Evolutionary conservation across 1,284 basidiomycete species (phyloP).

Genomic region (Ustilago tritici): DNA sequence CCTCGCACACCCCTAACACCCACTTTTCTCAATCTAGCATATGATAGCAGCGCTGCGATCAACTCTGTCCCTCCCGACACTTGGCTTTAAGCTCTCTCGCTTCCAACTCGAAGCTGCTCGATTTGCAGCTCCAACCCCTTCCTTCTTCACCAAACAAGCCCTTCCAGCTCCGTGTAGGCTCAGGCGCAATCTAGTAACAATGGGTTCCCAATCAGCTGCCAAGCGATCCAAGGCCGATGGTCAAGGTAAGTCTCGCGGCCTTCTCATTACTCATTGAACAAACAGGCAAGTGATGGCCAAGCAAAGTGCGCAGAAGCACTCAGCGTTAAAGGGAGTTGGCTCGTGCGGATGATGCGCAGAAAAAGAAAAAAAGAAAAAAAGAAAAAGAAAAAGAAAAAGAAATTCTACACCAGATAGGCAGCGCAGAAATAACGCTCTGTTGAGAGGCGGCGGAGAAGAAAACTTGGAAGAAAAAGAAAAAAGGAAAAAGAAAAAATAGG

Average conservation of each 20-base stretch:
- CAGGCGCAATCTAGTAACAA: slow-evolving; percentile 3
- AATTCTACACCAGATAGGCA: too few relatives aligned
- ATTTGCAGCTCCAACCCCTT: neutral
- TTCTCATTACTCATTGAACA: too few relatives aligned
- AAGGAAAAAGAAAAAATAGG: neutral
- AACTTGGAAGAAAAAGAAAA: too few relatives aligned
- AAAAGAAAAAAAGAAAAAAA: slow-evolving; percentile 2
- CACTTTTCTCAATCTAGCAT: neutral
- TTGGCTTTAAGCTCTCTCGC: neutral
- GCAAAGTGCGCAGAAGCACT: neutral
- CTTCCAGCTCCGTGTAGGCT: neutral
- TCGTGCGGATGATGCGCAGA: slow-evolving; percentile 17
- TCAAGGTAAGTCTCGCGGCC: slow-evolving; percentile 28
- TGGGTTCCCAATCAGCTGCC: slow-evolving; percentile 21
- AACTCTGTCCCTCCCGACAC: neutral
- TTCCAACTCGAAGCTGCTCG: neutral
- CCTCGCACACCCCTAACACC: neutral
- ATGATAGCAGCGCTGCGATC: neutral
- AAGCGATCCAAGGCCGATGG: slow-evolving; percentile 33
- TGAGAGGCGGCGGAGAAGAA: too few relatives aligned
- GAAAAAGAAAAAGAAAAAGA: slow-evolving; percentile 1
- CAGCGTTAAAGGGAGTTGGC: slow-evolving; percentile 7
- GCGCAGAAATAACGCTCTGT: too few relatives aligned
- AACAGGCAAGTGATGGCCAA: neutral
- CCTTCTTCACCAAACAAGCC: neutral